Conservation (phyloP, 345 rosid species). For the Acer saccharum region DNA sequence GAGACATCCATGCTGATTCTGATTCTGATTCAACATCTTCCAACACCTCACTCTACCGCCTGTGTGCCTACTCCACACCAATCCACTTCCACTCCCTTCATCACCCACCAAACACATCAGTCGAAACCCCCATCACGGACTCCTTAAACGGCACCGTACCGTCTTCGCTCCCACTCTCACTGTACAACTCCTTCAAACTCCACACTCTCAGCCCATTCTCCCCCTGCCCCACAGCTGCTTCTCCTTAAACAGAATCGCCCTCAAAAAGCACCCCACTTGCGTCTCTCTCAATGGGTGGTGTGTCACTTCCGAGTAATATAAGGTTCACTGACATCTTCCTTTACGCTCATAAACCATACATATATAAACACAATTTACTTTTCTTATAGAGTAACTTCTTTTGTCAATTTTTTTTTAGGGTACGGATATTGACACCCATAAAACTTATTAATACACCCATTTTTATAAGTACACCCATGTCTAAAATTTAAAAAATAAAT, state of each 20-base stretch:
- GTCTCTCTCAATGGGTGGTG: conserved; percentile 68
- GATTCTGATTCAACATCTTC: conserved; percentile 39
- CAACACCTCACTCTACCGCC: conserved; percentile 85
- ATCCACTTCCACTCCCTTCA: conserved; percentile 44
- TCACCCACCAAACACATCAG: conserved; percentile 77
- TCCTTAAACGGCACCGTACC: conserved; percentile 78
- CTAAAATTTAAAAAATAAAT: too few species aligned
- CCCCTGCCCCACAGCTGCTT: conserved; percentile 79
- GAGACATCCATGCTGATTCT: conserved; percentile 3
- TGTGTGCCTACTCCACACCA: conserved; percentile 88
- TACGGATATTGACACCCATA: too few species aligned
- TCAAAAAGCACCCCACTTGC: conserved; percentile 68
- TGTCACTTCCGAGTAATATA: too few species aligned
- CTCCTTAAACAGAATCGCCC: conserved; percentile 64
- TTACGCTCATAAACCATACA: too few species aligned
- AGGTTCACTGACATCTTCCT: too few species aligned
- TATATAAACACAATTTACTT: too few species aligned
- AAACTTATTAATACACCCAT: too few species aligned
- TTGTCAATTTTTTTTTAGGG: too few species aligned
- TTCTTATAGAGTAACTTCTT: too few species aligned
- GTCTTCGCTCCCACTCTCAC: conserved; percentile 44
- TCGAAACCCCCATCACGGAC: conserved; percentile 46
- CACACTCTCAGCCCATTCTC: conserved; percentile 76
- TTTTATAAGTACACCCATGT: too few species aligned
- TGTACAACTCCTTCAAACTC: conserved; percentile 62